Evolutionary conservation across 2,329 filamentous ascomycete genomes (phyloP).

Genomic region (Fusarium musae): DNA sequence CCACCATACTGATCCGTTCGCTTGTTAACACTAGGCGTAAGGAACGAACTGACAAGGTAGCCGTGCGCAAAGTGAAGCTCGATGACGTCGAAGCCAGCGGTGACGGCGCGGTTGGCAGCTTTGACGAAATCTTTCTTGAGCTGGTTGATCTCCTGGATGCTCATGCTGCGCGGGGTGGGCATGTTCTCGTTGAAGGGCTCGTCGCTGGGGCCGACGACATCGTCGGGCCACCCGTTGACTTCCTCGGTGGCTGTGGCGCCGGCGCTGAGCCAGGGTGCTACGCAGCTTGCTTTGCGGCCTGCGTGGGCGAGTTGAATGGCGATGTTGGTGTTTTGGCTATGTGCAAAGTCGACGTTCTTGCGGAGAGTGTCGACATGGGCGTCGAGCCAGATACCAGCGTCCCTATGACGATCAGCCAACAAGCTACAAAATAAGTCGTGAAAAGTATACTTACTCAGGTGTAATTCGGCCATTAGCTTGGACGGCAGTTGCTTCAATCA

Average conservation of each 20-base stretch:
- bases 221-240: conserved; percentile 63
- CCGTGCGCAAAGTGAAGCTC: conserved; percentile 84
- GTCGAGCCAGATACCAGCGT: conserved; percentile 71
- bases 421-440: too few relatives aligned
- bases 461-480: conserved; percentile 77
- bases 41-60: conserved; percentile 77
- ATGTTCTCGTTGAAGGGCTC: conserved; percentile 68
- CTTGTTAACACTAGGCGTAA: conserved; percentile 76
- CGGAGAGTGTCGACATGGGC: conserved; percentile 71
- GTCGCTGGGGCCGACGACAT: conserved; percentile 59
- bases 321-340: conserved; percentile 73
- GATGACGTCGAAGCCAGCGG: conserved; percentile 74
- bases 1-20: conserved; percentile 76
- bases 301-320: conserved; percentile 78
- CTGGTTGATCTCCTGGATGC: conserved; percentile 70
- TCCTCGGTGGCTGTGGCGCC: conserved; percentile 59
- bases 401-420: conserved; percentile 58
- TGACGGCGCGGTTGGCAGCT: conserved; percentile 65
- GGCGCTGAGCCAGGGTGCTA: conserved; percentile 65
- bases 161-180: conserved; percentile 72
- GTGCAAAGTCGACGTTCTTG: conserved; percentile 72
- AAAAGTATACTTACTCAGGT: conserved; percentile 56
- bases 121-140: conserved; percentile 70
- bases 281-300: conserved; percentile 65
- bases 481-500: conserved; percentile 77